phyloP scores from a whole-genome alignment of 78 protist species.

The Cavenderia fasciculata region DNA sequence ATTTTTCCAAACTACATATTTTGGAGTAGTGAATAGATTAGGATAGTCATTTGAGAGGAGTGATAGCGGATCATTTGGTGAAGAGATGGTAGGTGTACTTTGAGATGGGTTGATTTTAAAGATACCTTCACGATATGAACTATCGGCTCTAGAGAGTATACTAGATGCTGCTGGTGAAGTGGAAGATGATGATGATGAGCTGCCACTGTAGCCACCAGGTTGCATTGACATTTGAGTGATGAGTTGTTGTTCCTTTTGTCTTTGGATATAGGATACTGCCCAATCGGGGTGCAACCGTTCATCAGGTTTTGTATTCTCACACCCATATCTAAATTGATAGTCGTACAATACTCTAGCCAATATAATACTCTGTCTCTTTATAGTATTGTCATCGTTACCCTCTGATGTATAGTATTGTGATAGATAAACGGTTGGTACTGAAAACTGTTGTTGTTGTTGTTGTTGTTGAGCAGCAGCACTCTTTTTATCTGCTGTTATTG shows the following conservation, averaged over 20 bases:
- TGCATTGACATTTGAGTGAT: neutral
- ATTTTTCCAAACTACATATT: conserved; percentile 64
- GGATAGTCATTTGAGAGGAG: neutral
- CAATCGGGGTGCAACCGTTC: conserved; percentile 52
- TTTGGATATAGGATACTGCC: conserved; percentile 13
- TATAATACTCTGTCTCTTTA: conserved; percentile 30
- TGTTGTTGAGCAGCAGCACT: neutral
- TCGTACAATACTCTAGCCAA: conserved; percentile 33
- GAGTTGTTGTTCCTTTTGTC: neutral
- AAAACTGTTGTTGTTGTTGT: neutral
- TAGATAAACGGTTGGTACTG: neutral
- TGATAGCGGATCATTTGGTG: neutral
- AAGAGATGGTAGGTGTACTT: neutral
- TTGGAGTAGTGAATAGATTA: conserved; percentile 4
- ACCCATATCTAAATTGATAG: conserved; percentile 29
- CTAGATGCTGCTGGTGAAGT: neutral
- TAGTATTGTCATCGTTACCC: conserved; percentile 28
- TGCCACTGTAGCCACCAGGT: neutral
- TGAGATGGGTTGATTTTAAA: conserved; percentile 33
- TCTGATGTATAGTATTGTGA: conserved; percentile 65
- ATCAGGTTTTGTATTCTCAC: conserved; percentile 61
- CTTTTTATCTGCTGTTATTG: too few relatives aligned
- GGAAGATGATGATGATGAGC: neutral
- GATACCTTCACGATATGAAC: conserved; percentile 62
- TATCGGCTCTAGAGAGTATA: neutral